A percentile compares a stretch with the other conserved stretches of the same genome.
Conservation (phyloP, 1,284 basidiomycete species). For the Tilletia indica region DNA sequence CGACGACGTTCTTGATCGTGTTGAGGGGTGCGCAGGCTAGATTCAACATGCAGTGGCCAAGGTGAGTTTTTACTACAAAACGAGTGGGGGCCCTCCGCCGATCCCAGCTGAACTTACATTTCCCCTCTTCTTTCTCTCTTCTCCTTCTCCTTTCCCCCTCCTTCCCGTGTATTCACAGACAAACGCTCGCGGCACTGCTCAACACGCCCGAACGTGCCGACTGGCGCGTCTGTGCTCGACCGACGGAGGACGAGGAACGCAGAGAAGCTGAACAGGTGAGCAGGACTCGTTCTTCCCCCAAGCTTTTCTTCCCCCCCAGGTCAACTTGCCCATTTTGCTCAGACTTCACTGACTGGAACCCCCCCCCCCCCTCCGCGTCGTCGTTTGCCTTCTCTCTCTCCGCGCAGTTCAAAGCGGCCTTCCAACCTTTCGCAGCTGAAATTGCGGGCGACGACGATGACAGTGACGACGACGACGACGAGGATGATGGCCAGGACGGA, state of each 20-base stretch:
- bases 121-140: neutral
- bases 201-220: conserved; percentile 40
- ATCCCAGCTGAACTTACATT: neutral
- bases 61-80: conserved; percentile 5
- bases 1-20: conserved; percentile 20
- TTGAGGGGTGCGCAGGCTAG: conserved; percentile 23
- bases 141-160: neutral
- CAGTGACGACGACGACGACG: conserved; percentile 18
- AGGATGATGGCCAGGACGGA: neutral
- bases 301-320: too few relatives aligned
- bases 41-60: conserved; percentile 30
- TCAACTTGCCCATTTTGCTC: too few relatives aligned
- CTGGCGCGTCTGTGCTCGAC: conserved; percentile 38
- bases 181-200: conserved; percentile 35
- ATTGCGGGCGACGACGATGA: conserved; percentile 20
- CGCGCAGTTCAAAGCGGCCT: conserved; percentile 29
- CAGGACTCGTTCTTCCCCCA: too few relatives aligned
- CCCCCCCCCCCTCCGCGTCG: too few relatives aligned
- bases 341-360: too few relatives aligned
- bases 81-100: too few relatives aligned
- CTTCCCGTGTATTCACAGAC: conserved; percentile 27
- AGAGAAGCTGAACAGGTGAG: conserved; percentile 21
- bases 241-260: conserved; percentile 26
- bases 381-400: neutral
- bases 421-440: conserved; percentile 22